A percentile compares a stretch with the other conserved stretches of the same genome.
Evolutionary conservation across 148 eudicot genomes (phyloP).

Genomic region (Pouteria glomerata): DNA sequence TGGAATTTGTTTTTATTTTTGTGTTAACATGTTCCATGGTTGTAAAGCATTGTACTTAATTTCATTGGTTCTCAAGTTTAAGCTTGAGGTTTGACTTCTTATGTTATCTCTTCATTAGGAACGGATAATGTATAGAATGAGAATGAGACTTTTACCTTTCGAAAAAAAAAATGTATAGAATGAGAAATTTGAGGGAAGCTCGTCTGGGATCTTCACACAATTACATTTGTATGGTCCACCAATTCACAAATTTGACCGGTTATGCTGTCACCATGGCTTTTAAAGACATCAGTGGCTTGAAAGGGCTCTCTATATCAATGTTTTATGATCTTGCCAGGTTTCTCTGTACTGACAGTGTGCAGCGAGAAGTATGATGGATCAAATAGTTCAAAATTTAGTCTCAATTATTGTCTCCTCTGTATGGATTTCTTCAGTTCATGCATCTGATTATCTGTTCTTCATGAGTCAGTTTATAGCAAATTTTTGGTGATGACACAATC

Average conservation of each 20-base stretch:
- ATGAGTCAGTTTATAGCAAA: too few species aligned
- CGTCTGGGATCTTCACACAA: too few species aligned
- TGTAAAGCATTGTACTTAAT: neutral
- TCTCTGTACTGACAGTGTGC: constrained; percentile 94
- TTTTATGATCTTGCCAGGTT: constrained; percentile 80
- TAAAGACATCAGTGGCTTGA: constrained; percentile 29
- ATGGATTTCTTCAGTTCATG: too few species aligned
- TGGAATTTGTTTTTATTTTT: neutral
- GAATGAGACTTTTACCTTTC: too few species aligned
- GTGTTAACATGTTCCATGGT: neutral
- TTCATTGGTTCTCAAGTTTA: neutral
- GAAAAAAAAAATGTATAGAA: too few species aligned
- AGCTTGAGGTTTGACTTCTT: neutral
- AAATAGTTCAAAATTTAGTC: constrained; percentile 35
- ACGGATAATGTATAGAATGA: too few species aligned
- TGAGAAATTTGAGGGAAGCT: neutral
- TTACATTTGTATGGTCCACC: constrained; percentile 14
- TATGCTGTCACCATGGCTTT: constrained; percentile 26
- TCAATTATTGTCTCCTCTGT: too few species aligned
- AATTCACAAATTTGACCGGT: constrained; percentile 14
- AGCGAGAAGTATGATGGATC: constrained; percentile 95
- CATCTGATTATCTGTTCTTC: too few species aligned
- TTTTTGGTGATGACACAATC: too few species aligned
- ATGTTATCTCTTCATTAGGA: neutral
- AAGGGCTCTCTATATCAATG: constrained; percentile 67